Base-by-base conservation (phyloP, 495 filamentous ascomycete genomes). In the Podospora conica region DNA sequence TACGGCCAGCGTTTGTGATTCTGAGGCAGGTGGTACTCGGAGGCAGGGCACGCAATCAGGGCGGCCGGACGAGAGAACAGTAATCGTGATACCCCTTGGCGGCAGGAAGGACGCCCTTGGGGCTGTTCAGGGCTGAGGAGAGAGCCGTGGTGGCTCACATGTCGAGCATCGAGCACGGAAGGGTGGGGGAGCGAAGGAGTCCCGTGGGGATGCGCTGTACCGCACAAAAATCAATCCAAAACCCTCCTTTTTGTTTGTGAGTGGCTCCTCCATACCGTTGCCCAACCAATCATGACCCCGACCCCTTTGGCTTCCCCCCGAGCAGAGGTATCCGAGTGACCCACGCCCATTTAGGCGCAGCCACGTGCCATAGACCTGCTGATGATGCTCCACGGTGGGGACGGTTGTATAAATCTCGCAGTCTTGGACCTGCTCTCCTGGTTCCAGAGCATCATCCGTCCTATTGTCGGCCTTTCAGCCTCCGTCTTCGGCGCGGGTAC, bases 301-400 rank as follows among this genome's bases (percentile, higher is more conserved):
- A 22, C n/a, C 57, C 57, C 58, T 59, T 59, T 27, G 6, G 58
- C 18, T 48, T 48, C 9, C 58, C 58, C 11, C 58, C 58, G 21
- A 59, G 58, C 25, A 21, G 8, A 33, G n/a, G 18, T 56, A 61
- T 27, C 28, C 20, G 53, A 29, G 27, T 48, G 23, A 29, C 23
- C 54, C n/a, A 53, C 29, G 25, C 55, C 73, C 72, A 71, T 68
- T 70, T 64, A 72, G 60, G 66, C 56, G 33, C 58, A 65, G 73
- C 70, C 75, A 75, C 74, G 73, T 74, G 70, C 73, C 61, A 53
- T 22, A 23, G 55, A 54, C 57, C 21, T 66, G 66, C 54, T 67
- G 56, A 69, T 70, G 68, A 66, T 63, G 66, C 69, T 53, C 63
- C 57, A 22, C 55, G 25, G 71, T 56, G 65, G 66, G 27, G 65